Evolutionary conservation across 768 basidiomycete genomes (phyloP).

Genomic region (Floccularia luteovirens): DNA sequence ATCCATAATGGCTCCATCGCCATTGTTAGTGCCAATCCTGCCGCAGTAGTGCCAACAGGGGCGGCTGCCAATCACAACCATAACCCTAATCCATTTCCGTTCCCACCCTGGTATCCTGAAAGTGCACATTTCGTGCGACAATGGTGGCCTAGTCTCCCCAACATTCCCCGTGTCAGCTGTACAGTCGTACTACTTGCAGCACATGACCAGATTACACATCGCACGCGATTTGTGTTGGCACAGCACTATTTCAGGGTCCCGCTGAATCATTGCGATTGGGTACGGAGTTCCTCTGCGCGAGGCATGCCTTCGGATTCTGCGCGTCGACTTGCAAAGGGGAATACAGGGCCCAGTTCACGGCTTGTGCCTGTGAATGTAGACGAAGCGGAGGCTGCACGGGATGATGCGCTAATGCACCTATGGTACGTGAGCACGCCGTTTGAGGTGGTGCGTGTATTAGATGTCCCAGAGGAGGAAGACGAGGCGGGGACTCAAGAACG

Average conservation of each 20-base stretch:
- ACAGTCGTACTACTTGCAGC: constrained; percentile 62
- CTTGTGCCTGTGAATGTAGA: neutral
- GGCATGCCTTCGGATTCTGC: neutral
- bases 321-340: neutral
- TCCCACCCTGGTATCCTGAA: constrained; percentile 65
- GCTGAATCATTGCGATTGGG: constrained; percentile 27
- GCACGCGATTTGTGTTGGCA: constrained; percentile 56
- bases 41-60: neutral
- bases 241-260: constrained; percentile 76
- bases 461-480: constrained; percentile 33
- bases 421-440: constrained; percentile 71
- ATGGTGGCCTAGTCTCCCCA: constrained; percentile 69
- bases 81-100: constrained; percentile 53
- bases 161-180: constrained; percentile 61
- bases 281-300: neutral
- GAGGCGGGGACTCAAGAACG: constrained; percentile 31
- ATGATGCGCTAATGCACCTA: constrained; percentile 54
- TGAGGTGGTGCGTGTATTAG: constrained; percentile 61
- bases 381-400: constrained; percentile 12
- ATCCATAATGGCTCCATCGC: neutral
- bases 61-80: constrained; percentile 1
- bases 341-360: neutral
- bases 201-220: constrained; percentile 53
- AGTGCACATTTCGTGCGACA: constrained; percentile 73
- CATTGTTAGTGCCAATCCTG: neutral